Evolutionary conservation across 805 yeast species (phyloP), one percentile per base, ranked within the genome.

Genomic region (Candida maesae): DNA sequence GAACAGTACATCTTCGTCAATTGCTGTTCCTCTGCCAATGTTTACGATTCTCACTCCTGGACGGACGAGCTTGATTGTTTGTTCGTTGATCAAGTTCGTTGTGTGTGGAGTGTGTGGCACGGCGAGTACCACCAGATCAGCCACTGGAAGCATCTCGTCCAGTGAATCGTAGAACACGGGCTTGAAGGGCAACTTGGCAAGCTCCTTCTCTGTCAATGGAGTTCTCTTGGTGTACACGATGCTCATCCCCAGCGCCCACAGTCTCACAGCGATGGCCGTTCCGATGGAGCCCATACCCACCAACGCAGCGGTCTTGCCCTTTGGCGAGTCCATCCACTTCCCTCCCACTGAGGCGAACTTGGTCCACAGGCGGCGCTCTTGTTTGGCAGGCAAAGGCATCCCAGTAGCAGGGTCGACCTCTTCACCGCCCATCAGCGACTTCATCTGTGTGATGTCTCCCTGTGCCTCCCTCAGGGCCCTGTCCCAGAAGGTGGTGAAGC

Each of bases 281-380:
- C 95, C 95, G 51, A 85, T 85, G 16, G 77, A 68, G 1, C 95
- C 95, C 52, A 84, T 79, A 0, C 95, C 95, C 3, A 83, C 75
- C 25, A 85, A 70, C 3, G 80, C 76, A 1, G 71, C 88, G 18
- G 65, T 66, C 53, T 77, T 80, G 16, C 78, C 78, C 13, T 60
- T 57, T 6, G 89, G 88, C 5, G 78, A 69, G 16, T 59, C 76
- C 50, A 73, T 57, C 21, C 55, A 55, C 18, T 74, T 64, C 2
- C 74, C 68, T 30, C 78, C 80, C 3, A 78, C 60, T 15, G 56
- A 51, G 16, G 71, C 71, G 14, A 74, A 69, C 29, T 62, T 60
- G 0, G 70, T 65, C 45, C 68, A 63, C 56, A 67, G 52, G 46
- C 49, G 17, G 46, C 65, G 67, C 44, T 64, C 64, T 28, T 52